Base-by-base conservation (phyloP, 768 basidiomycete species). In the Lentinula guzmanii region DNA sequence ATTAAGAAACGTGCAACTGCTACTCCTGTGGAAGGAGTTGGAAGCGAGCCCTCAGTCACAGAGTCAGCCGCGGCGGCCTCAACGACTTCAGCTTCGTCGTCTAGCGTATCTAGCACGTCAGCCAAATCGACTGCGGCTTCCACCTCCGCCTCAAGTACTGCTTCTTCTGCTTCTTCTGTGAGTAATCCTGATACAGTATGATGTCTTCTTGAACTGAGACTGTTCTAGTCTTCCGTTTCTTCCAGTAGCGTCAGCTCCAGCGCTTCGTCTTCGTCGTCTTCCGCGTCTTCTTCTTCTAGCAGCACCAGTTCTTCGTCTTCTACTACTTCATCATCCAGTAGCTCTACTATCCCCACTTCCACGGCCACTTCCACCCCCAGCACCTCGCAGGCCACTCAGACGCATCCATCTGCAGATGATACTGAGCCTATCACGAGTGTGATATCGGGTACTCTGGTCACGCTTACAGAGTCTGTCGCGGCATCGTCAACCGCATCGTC, bases 1-100 rank as follows among this genome's bases (percentile, higher is more conserved):
- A 63, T 82, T 58, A 81, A 74, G 70, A 82, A 80, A 68, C 78
- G 82, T 56, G 52, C 57, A 58, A 55, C 48, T 28, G 9, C 53
- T 63, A 45, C 34, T 24, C 60, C 57, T 39, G 35, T 65, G 63
- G 45, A 62, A 60, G 68, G 65, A 48, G 65, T 62, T 5, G 9
- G 68, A 46, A 45, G 56, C 45, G 57, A 66, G 62, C 51, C 48
- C 46, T 65, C 39, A 39, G 62, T 33, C 28, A 39, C 41, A n/a
- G 37, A 37, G 6, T 24, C 48, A 0, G 37, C 62, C 18, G 52
- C 52, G 11, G 51, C 57, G n/a, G 42, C 50, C 1, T 46, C 68
- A 58, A 31, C 62, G 2, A 46, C 66, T 15, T 18, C 46, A n/a
- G 58, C 45, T 39, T 21, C 45, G 15, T 21, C 45, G 15, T 46